phyloP scores from a whole-genome alignment of 2,329 filamentous ascomycete species.

The Camillea tinctor region DNA sequence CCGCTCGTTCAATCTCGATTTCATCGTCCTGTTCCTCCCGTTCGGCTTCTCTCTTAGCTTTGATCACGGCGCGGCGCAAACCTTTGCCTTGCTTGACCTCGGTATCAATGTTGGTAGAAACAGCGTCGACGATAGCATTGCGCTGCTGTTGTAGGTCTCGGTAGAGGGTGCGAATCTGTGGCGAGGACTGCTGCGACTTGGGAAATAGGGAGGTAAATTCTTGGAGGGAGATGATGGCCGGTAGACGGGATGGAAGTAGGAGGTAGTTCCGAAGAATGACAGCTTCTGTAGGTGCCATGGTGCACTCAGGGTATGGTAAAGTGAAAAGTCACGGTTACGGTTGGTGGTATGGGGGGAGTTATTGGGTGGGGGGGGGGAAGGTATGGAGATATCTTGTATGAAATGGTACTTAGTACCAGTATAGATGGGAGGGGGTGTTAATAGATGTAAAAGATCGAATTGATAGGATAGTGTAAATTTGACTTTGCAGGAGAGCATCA shows the following conservation, averaged over 20 bases:
- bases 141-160: conserved; percentile 76
- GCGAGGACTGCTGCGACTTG: conserved; percentile 60
- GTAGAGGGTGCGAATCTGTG: conserved; percentile 70
- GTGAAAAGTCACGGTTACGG: too few species aligned
- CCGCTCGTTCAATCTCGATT: conserved; percentile 60
- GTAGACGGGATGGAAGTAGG: conserved; percentile 71
- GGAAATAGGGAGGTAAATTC: conserved; percentile 80
- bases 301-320: conserved; percentile 13
- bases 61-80: conserved; percentile 57
- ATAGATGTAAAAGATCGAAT: too few species aligned
- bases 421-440: too few species aligned
- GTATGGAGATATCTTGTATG: too few species aligned
- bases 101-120: conserved; percentile 63
- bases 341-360: too few species aligned
- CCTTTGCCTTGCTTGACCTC: conserved; percentile 62
- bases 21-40: conserved; percentile 60
- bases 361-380: too few species aligned
- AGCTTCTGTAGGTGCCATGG: conserved; percentile 72
- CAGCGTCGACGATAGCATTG: conserved; percentile 64
- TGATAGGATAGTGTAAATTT: too few species aligned
- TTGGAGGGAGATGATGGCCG: conserved; percentile 68
- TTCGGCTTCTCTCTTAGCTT: conserved; percentile 51
- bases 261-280: conserved; percentile 77
- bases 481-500: too few species aligned
- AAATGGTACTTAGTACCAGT: too few species aligned